These are phyloP conservation scores for Cutaneotrichosporon dermatis DNA, from an alignment of 1,284 basidiomycete species.

Conservation along the genomic window DNA sequence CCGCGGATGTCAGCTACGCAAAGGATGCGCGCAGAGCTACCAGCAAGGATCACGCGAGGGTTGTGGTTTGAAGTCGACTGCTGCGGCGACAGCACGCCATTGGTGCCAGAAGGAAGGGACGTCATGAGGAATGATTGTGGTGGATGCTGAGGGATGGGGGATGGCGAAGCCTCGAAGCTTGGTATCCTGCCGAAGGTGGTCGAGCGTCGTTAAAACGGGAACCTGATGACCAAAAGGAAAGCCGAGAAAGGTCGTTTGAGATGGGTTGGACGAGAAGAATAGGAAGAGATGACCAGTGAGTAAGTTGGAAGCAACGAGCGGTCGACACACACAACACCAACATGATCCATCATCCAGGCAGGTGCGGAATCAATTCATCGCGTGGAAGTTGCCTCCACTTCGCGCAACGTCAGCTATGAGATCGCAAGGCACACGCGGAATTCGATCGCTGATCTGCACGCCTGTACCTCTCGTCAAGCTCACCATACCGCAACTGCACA, in stretches of 20 bases:
- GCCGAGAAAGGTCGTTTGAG: not conserved
- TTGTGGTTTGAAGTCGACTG: slow-evolving; percentile 13
- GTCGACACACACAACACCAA: too few relatives aligned
- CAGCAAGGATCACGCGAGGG: slow-evolving; percentile 37
- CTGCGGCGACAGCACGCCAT: slow-evolving; percentile 18
- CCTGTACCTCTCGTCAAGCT: too few relatives aligned
- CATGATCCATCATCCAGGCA: too few relatives aligned
- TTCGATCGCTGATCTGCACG: too few relatives aligned
- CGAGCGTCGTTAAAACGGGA: not conserved
- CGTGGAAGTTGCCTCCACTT: too few relatives aligned
- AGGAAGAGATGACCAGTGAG: too few relatives aligned
- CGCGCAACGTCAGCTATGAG: too few relatives aligned
- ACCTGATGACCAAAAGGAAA: not conserved
- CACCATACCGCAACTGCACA: too few relatives aligned
- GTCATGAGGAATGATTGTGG: not conserved
- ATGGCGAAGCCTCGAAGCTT: not conserved
- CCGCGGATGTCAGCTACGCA: slow-evolving; percentile 96
- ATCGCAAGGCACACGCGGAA: too few relatives aligned
- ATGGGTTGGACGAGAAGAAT: too few relatives aligned
- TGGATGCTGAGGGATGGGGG: not conserved
- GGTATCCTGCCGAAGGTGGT: not conserved
- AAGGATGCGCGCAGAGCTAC: slow-evolving; percentile 71
- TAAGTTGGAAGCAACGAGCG: too few relatives aligned
- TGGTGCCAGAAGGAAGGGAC: slow-evolving; percentile 7
- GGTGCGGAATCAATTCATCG: too few relatives aligned